A percentile compares a stretch with the other conserved stretches of the same genome.
phyloP scores from a whole-genome alignment of 495 filamentous ascomycete genomes.

The Xanthoparmelia taractica region DNA sequence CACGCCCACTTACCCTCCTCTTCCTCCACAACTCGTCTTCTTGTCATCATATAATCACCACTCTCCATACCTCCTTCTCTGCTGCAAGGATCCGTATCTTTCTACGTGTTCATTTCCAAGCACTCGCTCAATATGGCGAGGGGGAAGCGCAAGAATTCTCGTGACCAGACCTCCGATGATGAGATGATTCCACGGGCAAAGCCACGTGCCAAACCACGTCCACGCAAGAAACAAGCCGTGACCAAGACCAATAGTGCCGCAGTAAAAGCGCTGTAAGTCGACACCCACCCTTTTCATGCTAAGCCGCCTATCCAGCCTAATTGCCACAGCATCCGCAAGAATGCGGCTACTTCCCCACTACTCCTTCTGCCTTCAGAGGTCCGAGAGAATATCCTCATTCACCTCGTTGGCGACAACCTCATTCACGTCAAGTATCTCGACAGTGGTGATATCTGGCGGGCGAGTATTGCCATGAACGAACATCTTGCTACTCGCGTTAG shows the following conservation, averaged over 20 bases:
- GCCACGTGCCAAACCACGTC: neutral
- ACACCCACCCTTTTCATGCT: neutral
- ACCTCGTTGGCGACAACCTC: conserved; percentile 13
- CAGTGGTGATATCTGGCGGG: neutral
- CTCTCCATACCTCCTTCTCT: neutral
- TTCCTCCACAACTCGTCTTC: neutral
- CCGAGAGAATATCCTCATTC: conserved; percentile 13
- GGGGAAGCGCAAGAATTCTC: neutral
- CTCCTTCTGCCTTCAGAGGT: conserved; percentile 14
- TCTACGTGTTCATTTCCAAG: neutral
- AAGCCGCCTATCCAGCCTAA: neutral
- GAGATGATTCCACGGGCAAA: neutral
- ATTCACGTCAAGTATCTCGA: conserved; percentile 16
- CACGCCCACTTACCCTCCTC: neutral
- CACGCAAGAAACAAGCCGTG: conserved; percentile 17
- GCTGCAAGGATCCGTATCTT: too few species aligned
- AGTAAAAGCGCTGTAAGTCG: conserved; percentile 1
- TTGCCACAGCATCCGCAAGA: conserved; percentile 10
- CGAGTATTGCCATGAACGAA: neutral
- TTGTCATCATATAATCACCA: neutral
- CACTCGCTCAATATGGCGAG: neutral
- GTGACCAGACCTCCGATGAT: neutral
- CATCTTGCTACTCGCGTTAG: neutral
- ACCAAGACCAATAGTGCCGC: conserved; percentile 11
- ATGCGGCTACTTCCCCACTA: conserved; percentile 8